These are phyloP conservation scores for Lizonia empirigonia DNA, from an alignment of 2,329 filamentous ascomycete species.

Conservation along the genomic window DNA sequence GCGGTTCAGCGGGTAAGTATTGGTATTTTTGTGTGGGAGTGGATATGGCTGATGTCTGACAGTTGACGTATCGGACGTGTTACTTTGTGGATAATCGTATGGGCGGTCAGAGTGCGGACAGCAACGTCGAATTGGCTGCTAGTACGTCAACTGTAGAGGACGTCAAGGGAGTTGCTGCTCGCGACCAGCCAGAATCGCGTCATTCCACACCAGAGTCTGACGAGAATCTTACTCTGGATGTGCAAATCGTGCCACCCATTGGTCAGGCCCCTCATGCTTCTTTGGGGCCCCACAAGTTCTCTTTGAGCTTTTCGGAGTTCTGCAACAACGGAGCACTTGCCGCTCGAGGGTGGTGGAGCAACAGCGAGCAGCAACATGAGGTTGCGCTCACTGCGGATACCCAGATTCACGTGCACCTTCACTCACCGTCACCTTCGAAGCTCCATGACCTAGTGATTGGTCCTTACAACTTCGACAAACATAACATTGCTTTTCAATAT, in stretches of 20 bases:
- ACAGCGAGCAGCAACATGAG: neutral
- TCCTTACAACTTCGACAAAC: neutral
- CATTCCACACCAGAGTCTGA: neutral
- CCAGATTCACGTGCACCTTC: too few species aligned
- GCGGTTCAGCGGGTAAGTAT: neutral
- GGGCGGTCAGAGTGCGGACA: neutral
- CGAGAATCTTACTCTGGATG: neutral
- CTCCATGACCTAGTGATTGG: neutral
- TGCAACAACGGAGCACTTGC: neutral
- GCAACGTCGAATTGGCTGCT: neutral
- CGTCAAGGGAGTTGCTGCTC: too few species aligned
- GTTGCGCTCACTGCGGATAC: neutral
- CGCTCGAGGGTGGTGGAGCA: neutral
- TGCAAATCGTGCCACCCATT: neutral
- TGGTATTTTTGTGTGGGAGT: too few species aligned
- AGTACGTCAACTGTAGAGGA: neutral
- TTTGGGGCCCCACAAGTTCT: neutral
- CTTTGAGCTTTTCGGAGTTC: neutral
- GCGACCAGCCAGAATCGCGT: neutral
- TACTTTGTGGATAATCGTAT: constrained; percentile 3
- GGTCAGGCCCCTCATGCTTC: too few species aligned
- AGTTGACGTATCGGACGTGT: neutral
- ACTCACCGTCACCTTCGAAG: too few species aligned
- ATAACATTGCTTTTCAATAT: neutral
- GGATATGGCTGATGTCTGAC: neutral